Base-by-base conservation (phyloP, 2,329 filamentous ascomycete genomes). In the Hyphodiscus sp. region DNA sequence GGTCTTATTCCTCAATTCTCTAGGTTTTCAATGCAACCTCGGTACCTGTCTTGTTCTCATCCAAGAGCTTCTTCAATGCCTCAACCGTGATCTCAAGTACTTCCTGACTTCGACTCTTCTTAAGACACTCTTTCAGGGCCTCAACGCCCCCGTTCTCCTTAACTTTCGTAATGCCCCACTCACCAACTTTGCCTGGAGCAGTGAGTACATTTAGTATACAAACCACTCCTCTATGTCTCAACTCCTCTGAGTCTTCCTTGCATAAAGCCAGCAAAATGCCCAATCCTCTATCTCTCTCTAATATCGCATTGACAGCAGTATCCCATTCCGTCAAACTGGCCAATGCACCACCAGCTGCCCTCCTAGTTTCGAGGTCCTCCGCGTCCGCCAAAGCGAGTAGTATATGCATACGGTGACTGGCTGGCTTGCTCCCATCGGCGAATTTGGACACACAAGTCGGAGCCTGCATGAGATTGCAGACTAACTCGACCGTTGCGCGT, bases 381-480 rank as follows among this genome's bases (percentile, higher is more conserved):
- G 89, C 85, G 65, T 97, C 91, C 0, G 90, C 86, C 38, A 99
- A 81, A 0, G 92, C 94, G 13, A 96, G 79, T 0, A 99, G 75
- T 41, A 97, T 83, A 65, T 95, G 87, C 43, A 97, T 71, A 0
- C 92, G 79, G 51, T 89, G 84, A 23, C 79, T 80, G 0, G 90
- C 87, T 56, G 86, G 80, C 23, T 79, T 76, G 2, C 78, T 81
- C 11, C 77, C 79, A 53, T 87, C 85, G 0, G 83, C 85, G 62
- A 89, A 92, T 26, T 87, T 77, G 1, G 79, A 76, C 2, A 88
- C 76, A 18, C 85, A 86, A 38, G 83, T 77, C 0, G 84, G 80
- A 1, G 78, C 78, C 53, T 86, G 84, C 67, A 89, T 86, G 16
- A 99, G 77, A 65, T 99, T 99, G 73, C 94, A 99, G 20, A 96